Conservation (phyloP, 2,329 filamentous ascomycete genomes). For the Stemphylium lycopersici region DNA sequence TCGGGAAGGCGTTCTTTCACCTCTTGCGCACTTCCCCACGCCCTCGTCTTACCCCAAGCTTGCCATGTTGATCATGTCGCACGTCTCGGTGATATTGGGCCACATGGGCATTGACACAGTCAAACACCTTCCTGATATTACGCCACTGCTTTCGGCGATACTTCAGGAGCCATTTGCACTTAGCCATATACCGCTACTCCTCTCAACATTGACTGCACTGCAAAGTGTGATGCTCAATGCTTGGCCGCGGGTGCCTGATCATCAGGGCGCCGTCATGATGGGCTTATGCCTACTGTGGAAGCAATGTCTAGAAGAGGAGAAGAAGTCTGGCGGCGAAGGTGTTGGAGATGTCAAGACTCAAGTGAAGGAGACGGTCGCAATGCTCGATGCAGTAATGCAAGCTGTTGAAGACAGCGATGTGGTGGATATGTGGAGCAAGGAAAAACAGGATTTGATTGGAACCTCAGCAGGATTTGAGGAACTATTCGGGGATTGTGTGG, state of each 20-base stretch:
- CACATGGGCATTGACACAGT: conserved; percentile 67
- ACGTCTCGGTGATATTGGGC: conserved; percentile 58
- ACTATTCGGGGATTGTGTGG: conserved; percentile 19
- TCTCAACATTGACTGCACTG: conserved; percentile 60
- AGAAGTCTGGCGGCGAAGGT: conserved; percentile 25
- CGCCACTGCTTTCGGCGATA: conserved; percentile 70
- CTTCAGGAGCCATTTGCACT: conserved; percentile 72
- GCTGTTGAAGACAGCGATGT: conserved; percentile 17
- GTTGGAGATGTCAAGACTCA: conserved; percentile 21
- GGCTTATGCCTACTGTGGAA: conserved; percentile 56
- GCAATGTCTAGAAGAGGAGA: conserved; percentile 25
- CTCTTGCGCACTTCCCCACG: conserved; percentile 60
- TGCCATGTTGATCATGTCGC: conserved; percentile 61
- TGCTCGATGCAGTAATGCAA: conserved; percentile 34
- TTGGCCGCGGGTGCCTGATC: conserved; percentile 71
- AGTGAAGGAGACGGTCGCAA: conserved; percentile 33
- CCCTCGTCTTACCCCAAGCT: conserved; percentile 61
- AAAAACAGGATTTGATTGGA: conserved; percentile 20
- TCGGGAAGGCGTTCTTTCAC: conserved; percentile 51
- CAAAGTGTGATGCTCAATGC: conserved; percentile 65
- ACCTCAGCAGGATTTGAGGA: conserved; percentile 8
- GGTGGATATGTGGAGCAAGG: conserved; percentile 18
- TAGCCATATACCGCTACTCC: conserved; percentile 60
- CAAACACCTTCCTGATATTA: conserved; percentile 72
- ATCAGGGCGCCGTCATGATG: conserved; percentile 69